Percentiles rank a stretch among this genome's conserved stretches.
phyloP scores from a whole-genome alignment of 1,284 basidiomycete species.

The Ceratobasidium papillatum region DNA sequence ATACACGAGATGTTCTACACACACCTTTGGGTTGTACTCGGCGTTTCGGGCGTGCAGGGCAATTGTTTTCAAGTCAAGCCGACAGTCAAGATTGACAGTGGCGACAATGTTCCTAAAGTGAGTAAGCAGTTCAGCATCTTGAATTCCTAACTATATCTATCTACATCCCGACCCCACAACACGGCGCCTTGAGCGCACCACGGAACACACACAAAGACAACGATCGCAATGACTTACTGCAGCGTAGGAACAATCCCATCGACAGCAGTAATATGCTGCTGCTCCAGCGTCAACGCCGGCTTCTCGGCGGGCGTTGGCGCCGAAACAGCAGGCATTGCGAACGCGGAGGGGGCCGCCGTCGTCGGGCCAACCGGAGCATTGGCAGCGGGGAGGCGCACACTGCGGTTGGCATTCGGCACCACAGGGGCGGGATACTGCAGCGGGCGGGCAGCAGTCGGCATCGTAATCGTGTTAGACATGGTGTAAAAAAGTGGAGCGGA shows the following conservation, averaged over 20 bases:
- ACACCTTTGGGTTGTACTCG: slow-evolving; percentile 99
- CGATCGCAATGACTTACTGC: slow-evolving; percentile 61
- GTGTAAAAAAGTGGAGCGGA: slow-evolving; percentile 16
- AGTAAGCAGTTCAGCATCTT: slow-evolving; percentile 23
- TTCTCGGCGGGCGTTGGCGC: slow-evolving; percentile 44
- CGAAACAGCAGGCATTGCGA: slow-evolving; percentile 41
- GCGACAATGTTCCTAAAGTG: slow-evolving; percentile 89
- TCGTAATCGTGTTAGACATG: slow-evolving; percentile 39
- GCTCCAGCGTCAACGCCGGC: slow-evolving; percentile 77
- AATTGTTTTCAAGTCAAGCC: slow-evolving; percentile 98
- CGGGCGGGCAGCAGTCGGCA: slow-evolving; percentile 41
- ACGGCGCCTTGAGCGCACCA: slow-evolving; percentile 34
- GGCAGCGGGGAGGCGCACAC: slow-evolving; percentile 32
- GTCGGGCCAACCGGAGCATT: slow-evolving; percentile 6
- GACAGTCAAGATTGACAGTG: slow-evolving; percentile 97
- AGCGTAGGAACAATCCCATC: slow-evolving; percentile 94
- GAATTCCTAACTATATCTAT: slow-evolving; percentile 37
- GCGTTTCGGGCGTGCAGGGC: slow-evolving; percentile 98
- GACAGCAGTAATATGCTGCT: slow-evolving; percentile 91
- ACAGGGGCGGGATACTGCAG: slow-evolving; percentile 31
- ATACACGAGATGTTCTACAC: slow-evolving; percentile 52
- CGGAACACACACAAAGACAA: slow-evolving; percentile 26
- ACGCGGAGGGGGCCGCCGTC: slow-evolving; percentile 34
- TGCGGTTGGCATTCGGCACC: slow-evolving; percentile 32
- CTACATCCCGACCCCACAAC: slow-evolving; percentile 24